Percentiles rank a stretch among this genome's conserved stretches.
These are phyloP conservation scores for Polychaeton citri DNA, from an alignment of 2,329 filamentous ascomycete species.

Conservation along the genomic window DNA sequence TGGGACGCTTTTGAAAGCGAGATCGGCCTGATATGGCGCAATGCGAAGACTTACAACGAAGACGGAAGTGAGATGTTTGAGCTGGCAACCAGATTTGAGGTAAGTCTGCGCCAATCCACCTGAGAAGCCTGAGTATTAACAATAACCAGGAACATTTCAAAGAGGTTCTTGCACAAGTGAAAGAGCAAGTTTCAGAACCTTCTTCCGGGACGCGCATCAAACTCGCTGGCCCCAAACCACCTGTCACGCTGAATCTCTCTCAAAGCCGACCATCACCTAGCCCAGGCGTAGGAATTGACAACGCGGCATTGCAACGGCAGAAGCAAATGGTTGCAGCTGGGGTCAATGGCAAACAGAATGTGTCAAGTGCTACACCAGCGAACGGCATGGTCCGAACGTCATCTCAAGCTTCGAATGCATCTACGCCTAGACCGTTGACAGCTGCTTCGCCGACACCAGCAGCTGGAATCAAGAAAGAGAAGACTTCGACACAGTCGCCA, in stretches of 20 bases:
- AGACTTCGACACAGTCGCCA: conserved; percentile 27
- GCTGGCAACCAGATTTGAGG: conserved; percentile 68
- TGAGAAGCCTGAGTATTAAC: neutral
- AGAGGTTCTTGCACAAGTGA: conserved; percentile 56
- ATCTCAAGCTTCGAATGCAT: conserved; percentile 16
- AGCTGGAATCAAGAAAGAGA: conserved; percentile 28
- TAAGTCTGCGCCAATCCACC: conserved; percentile 23
- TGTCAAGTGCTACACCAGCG: conserved; percentile 15
- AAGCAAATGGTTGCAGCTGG: conserved; percentile 38
- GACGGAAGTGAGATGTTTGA: conserved; percentile 75
- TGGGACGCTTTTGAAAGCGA: conserved; percentile 76
- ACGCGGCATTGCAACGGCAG: conserved; percentile 40
- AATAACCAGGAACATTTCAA: conserved; percentile 52
- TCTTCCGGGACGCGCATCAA: conserved; percentile 60
- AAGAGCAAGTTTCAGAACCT: conserved; percentile 58
- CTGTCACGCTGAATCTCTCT: conserved; percentile 25
- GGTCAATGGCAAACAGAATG: conserved; percentile 26
- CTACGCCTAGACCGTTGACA: conserved; percentile 22
- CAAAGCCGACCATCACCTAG: conserved; percentile 21
- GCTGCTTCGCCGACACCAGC: conserved; percentile 19
- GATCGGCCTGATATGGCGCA: conserved; percentile 70
- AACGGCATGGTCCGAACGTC: conserved; percentile 6
- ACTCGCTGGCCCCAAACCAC: conserved; percentile 38
- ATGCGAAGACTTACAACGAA: conserved; percentile 82
- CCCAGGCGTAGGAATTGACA: conserved; percentile 40